Evolutionary conservation across 768 basidiomycete species (phyloP), one percentile per base, ranked within the genome.

Genomic region (Tricholoma bakamatsutake): DNA sequence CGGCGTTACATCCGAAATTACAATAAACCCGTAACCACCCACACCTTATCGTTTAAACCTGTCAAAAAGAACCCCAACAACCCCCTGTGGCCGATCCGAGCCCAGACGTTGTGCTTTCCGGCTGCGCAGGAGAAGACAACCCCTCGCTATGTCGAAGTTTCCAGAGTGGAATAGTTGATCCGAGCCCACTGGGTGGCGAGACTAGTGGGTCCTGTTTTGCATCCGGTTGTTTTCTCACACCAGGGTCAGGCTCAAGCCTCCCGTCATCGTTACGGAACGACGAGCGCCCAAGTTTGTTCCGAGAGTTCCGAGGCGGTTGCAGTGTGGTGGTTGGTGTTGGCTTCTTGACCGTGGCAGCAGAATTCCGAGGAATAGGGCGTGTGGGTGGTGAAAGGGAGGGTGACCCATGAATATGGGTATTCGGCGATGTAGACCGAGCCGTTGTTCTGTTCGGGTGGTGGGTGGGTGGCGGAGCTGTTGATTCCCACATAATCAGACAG

Each of bases 361-460:
- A 24, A 24, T 24, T 24, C 21, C 21, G 21, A 24, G 21, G 21
- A 1, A 1, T 24, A 24, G 21, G 21, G 21, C 21, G 21, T 24
- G 21, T 24, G 4, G 73, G 61, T 54, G 76, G 77, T 0, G 74
- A 70, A 1, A 75, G 77, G 4, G 76, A 75, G 5, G 77, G 75
- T 3, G 74, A 67, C 5, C 73, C 71, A 50, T 72, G 64, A 10
- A 64, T 57, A 35, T 65, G 74, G 12, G 61, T 60, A 13, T 56
- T 60, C 17, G 64, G 57, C 34, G 69, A 64, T 6, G 63, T 52
- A 4, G 64, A 51, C 40, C 61, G 51, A 52, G 55, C 45, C 7
- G 54, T 62, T 57, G 57, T 66, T 28, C 18, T 40, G 39, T n/a
- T 12, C 15, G 37, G 13, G 15, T 12, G 13, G 13, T 12, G 13